These are phyloP conservation scores for Cyberlindnera maritima DNA, from an alignment of 805 yeast species.

Conservation along the genomic window DNA sequence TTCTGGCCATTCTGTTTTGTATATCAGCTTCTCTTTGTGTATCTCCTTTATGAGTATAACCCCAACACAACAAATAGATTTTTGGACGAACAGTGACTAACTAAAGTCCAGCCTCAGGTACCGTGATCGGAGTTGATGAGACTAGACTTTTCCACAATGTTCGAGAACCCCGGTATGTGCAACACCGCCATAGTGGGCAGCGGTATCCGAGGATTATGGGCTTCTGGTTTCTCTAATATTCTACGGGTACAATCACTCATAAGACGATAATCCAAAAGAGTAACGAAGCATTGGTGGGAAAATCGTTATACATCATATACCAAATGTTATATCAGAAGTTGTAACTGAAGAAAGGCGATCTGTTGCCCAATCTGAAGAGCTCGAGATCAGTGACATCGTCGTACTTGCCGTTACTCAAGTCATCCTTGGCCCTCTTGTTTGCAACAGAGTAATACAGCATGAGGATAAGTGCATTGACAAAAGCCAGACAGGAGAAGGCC, in stretches of 20 bases:
- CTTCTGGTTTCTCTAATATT: no score
- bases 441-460: constrained; percentile 25
- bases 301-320: no score
- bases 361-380: constrained; percentile 41
- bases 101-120: not conserved
- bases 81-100: not conserved
- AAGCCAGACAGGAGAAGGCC: constrained; percentile 34
- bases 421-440: constrained; percentile 28
- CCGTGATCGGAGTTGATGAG: not conserved
- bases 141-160: constrained; percentile 1
- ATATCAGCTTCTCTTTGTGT: not conserved
- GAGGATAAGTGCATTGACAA: constrained; percentile 23
- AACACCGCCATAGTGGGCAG: not conserved
- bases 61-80: no score
- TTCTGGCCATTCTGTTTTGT: constrained; percentile 5
- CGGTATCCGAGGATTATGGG: not conserved
- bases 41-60: not conserved
- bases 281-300: no score
- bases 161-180: constrained; percentile 3
- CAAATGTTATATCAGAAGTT: no score
- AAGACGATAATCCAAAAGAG: no score
- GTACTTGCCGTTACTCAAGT: constrained; percentile 32
- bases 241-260: no score
- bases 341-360: constrained; percentile 40
- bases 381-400: constrained; percentile 30